These are phyloP conservation scores for Apiotrichum porosum DNA, from an alignment of 1,284 basidiomycete species.

Conservation along the genomic window DNA sequence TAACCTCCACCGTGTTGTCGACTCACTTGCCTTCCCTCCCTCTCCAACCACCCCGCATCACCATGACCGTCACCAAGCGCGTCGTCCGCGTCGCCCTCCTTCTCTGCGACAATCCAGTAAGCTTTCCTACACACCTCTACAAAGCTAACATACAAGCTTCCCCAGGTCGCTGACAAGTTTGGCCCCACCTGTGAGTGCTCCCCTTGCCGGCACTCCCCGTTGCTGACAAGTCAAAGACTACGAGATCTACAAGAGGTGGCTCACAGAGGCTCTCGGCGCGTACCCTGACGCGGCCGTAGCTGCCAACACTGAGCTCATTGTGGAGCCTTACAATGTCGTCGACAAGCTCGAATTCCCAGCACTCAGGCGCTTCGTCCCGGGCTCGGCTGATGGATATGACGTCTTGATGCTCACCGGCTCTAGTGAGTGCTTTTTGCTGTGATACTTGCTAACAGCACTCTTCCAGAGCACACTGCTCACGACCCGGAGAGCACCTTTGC, in stretches of 20 bases:
- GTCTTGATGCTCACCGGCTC: slow-evolving; percentile 55
- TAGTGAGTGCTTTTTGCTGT: no score
- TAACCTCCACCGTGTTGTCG: no score
- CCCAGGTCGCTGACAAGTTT: slow-evolving; percentile 34
- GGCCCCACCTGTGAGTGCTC: slow-evolving; percentile 41
- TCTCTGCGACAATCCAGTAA: slow-evolving; percentile 47
- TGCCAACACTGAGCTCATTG: slow-evolving; percentile 36
- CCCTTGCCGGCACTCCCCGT: background rate
- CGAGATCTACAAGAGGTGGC: slow-evolving; percentile 47
- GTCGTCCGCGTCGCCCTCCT: slow-evolving; percentile 44
- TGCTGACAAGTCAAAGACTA: slow-evolving; percentile 31
- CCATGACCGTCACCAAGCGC: slow-evolving; percentile 17
- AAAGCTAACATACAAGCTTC: slow-evolving; percentile 18
- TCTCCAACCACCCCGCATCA: no score
- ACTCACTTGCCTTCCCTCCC: no score
- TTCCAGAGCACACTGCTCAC: slow-evolving; percentile 40
- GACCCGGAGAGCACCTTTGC: slow-evolving; percentile 35
- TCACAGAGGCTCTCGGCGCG: slow-evolving; percentile 33
- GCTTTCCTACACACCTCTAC: slow-evolving; percentile 4
- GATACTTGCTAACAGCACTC: no score
- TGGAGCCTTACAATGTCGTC: slow-evolving; percentile 54
- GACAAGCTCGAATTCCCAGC: slow-evolving; percentile 49
- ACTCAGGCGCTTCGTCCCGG: slow-evolving; percentile 43
- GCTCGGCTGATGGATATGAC: slow-evolving; percentile 39
- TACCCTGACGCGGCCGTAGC: slow-evolving; percentile 30